Evolutionary conservation across 345 rosid species (phyloP), one percentile per base, ranked within the genome.

Genomic region (Balakata baccata): DNA sequence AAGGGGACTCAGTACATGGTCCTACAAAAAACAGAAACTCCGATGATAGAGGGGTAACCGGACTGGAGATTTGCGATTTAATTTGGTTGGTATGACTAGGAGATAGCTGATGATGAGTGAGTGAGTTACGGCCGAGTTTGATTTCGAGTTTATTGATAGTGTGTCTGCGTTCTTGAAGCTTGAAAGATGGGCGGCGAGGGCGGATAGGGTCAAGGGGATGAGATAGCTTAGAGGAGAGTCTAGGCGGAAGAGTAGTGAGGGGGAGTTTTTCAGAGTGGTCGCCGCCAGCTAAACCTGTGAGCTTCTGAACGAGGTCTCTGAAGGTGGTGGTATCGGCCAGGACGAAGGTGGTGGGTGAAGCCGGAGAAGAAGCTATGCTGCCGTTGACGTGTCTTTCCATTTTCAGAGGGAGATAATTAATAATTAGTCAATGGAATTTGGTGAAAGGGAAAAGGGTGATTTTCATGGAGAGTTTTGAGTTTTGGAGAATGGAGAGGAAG

Each of bases 121-220:
- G 71, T 14, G 81, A 67, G 63, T 78, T 53, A 18, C 61, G 72
- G n/a, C 85, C 79, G 29, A 84, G 82, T 74, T 80, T 74, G 78
- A 86, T 82, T 69, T 81, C 85, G 9, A 86, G 85, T 75, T 84
- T 86, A 39, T 81, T 81, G 20, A 75, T 59, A 45, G 82, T 25
- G 3, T 77, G 84, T 38, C 89, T 80, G 1, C 89, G 89, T 75
- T 84, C 87, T 68, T 84, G 89, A 41, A 86, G 85, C 77, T 86
- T 86, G 83, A 82, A 86, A 0, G 81, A 67, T 9, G 87, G 72
- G 29, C 85, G 75, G 11, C 87, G 85, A 0, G 86, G 87, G 18
- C 43, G 71, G 8, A 76, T 74, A 6, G 80, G 64, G 53, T 78
- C 80, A 16, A 70, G 70, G 34, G 80, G 57, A 29, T 47, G 49